Conservation (phyloP, 179 eudicot genomes). For the Beta macrorhiza region DNA sequence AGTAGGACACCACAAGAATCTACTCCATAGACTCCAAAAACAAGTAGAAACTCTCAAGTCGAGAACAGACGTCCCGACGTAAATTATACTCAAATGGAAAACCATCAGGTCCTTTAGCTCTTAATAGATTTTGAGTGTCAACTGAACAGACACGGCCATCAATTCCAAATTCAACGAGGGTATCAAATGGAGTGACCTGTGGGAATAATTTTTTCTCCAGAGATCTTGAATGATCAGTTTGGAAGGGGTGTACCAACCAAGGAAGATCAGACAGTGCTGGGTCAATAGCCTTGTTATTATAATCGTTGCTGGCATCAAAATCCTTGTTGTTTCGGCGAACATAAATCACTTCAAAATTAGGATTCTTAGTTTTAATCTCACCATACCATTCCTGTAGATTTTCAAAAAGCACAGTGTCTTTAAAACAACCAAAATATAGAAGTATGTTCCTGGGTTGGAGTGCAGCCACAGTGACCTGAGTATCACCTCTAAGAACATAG, state of each 20-base stretch:
- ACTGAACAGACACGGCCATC: background rate
- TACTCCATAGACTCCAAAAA: no score
- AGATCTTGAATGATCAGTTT: background rate
- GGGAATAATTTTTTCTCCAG: background rate
- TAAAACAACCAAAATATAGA: background rate
- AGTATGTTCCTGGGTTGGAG: background rate
- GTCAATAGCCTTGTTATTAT: background rate
- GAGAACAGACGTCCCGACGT: no score
- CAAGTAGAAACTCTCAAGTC: no score
- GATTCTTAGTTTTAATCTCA: background rate
- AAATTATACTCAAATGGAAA: no score
- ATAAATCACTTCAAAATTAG: background rate
- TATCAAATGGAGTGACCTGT: background rate
- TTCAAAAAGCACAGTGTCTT: background rate
- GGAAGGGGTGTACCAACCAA: background rate
- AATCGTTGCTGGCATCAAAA: background rate
- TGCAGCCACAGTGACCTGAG: background rate
- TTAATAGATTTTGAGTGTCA: no score
- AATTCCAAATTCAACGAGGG: background rate
- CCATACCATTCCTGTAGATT: background rate
- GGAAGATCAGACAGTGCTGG: background rate
- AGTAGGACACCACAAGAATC: no score
- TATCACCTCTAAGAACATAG: background rate
- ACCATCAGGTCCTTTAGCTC: no score
- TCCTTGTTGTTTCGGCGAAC: background rate